A percentile compares a stretch with the other conserved stretches of the same genome.
Evolutionary conservation across 495 filamentous ascomycete species (phyloP).

Genomic region (Talaromyces trachyspermus): DNA sequence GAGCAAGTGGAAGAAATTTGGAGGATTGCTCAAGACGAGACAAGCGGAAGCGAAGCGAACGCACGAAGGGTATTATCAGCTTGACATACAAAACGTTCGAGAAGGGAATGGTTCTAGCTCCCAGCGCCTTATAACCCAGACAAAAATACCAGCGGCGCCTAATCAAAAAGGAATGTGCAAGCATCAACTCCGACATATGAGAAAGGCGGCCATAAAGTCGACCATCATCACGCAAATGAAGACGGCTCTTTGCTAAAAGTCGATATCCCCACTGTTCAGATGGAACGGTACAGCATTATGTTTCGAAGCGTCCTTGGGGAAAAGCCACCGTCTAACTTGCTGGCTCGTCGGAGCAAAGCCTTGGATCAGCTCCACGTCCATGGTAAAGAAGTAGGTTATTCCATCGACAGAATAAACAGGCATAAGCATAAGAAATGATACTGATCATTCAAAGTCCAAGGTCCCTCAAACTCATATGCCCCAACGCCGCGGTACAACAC

Average conservation of each 20-base stretch:
- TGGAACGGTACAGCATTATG: constrained; percentile 95
- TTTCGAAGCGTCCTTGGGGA: constrained; percentile 65
- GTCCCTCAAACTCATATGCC: constrained; percentile 15
- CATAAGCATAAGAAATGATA: not conserved
- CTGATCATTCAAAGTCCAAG: not conserved
- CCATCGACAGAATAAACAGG: not conserved
- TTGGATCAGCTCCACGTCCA: constrained; percentile 52
- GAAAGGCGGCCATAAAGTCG: too few species aligned
- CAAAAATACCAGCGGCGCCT: not conserved
- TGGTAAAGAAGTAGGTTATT: constrained; percentile 25
- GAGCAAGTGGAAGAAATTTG: constrained; percentile 53
- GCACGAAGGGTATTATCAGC: constrained; percentile 20
- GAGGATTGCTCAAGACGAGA: constrained; percentile 34
- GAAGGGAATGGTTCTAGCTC: constrained; percentile 8
- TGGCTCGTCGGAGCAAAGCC: constrained; percentile 62
- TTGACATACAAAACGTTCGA: constrained; percentile 15
- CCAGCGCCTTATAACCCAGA: not conserved
- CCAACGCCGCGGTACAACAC: constrained; percentile 50
- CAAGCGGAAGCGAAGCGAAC: not conserved
- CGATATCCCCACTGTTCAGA: constrained; percentile 68
- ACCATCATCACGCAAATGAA: not conserved
- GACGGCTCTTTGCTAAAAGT: constrained; percentile 50
- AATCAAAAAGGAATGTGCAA: too few species aligned
- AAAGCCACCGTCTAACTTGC: constrained; percentile 38
- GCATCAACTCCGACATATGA: too few species aligned